phyloP scores from a whole-genome alignment of 768 basidiomycete species.

The Tricholomella constricta region DNA sequence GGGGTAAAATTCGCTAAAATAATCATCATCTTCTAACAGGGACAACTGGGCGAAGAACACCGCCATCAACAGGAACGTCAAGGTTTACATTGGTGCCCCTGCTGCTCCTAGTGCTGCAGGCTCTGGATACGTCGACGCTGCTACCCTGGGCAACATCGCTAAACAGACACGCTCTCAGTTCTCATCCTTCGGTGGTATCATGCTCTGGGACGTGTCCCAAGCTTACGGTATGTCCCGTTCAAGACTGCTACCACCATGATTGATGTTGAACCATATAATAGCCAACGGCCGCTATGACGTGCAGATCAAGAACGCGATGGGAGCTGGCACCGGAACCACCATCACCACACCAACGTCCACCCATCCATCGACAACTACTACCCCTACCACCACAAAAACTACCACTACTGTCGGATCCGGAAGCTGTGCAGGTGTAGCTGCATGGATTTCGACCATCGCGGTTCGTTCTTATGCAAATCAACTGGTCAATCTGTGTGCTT shows the following conservation, averaged over 20 bases:
- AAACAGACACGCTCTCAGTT: slow-evolving; percentile 42
- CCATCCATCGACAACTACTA: slow-evolving; percentile 3
- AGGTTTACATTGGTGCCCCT: slow-evolving; percentile 59
- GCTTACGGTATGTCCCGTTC: slow-evolving; percentile 34
- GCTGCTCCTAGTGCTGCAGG: slow-evolving; percentile 52
- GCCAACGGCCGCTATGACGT: slow-evolving; percentile 44
- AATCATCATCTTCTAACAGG: slow-evolving; percentile 26
- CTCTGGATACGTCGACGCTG: slow-evolving; percentile 51
- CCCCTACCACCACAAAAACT: slow-evolving; percentile 5
- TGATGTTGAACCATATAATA: slow-evolving; percentile 6
- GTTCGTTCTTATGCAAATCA: slow-evolving; percentile 29
- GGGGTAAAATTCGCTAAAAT: neutral
- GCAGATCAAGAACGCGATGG: slow-evolving; percentile 43
- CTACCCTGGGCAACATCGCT: slow-evolving; percentile 43
- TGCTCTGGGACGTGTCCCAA: slow-evolving; percentile 46
- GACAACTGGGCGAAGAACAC: slow-evolving; percentile 58
- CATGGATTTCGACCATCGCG: slow-evolving; percentile 40
- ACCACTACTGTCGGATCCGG: slow-evolving; percentile 21
- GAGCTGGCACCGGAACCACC: slow-evolving; percentile 19
- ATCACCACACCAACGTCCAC: slow-evolving; percentile 23
- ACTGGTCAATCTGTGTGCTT: neutral
- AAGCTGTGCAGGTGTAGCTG: slow-evolving; percentile 42
- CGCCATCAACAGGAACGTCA: slow-evolving; percentile 55
- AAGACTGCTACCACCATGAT: slow-evolving; percentile 1
- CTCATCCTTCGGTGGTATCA: slow-evolving; percentile 57